Evolutionary conservation across 768 basidiomycete genomes (phyloP), one percentile per base, ranked within the genome.

Genomic region (Xanthoconium stramineum): DNA sequence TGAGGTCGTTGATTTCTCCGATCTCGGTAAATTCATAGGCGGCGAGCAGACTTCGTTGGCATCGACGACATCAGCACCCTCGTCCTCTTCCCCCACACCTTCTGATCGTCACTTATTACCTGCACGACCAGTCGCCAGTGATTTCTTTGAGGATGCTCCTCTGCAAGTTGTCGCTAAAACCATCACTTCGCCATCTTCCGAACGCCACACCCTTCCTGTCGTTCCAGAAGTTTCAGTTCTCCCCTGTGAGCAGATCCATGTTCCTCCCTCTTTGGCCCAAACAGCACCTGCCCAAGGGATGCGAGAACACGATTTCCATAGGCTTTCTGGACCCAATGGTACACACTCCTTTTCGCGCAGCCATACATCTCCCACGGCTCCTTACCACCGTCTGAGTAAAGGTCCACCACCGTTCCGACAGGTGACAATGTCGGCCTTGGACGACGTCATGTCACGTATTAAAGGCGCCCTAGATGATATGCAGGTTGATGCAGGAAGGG

Each of bases 361-460:
- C 56, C 59, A 62, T 52, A 40, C 59, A n/a, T 61, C 64, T 6
- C 49, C 59, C 30, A 61, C 56, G 15, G 28, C 30, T 30, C 55
- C 61, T 32, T 53, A 63, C 4, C 65, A 72, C 39, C 71, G 69
- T 36, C 56, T 51, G 30, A 40, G 54, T 32, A 70, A 63, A 53
- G 61, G 55, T 12, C 56, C 61, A 12, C 53, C 67, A 9, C 65
- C 72, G 5, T 81, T 73, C 59, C 73, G 78, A 43, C 80, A 83
- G 47, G 77, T 75, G 19, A 72, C 80, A 32, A 89, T 91, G 83
- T 85, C 89, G 3, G 81, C 89, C 17, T 72, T 93, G 58, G 84
- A 90, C 65, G 89, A 94, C 65, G 82, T 84, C 29, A 91, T 94
- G 82, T 89, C 88, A 7, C 83, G 91, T 40, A 92, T 94, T 65